phyloP scores from a whole-genome alignment of 1,284 basidiomycete species.

The Cryptococcus amylolentus region DNA sequence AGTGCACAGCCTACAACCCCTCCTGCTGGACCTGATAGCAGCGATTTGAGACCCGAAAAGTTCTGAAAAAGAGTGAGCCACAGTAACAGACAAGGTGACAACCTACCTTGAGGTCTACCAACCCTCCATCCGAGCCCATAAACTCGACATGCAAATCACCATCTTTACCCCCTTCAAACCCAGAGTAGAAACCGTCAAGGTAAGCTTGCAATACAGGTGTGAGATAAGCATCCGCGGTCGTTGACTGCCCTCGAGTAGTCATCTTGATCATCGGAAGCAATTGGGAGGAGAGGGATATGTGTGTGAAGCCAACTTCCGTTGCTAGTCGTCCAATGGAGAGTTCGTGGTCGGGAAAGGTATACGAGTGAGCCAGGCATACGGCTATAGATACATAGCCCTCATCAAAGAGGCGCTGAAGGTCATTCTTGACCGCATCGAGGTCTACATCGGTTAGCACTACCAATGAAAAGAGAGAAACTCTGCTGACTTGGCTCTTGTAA shows the following conservation, averaged over 20 bases:
- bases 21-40: constrained; percentile 51
- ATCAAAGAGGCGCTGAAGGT: constrained; percentile 21
- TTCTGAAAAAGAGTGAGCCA: constrained; percentile 49
- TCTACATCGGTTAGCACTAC: constrained; percentile 1
- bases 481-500: constrained; percentile 66
- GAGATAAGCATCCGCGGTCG: constrained; percentile 93
- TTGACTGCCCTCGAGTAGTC: constrained; percentile 87
- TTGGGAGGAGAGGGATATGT: constrained; percentile 82
- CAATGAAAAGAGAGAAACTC: too few relatives aligned
- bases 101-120: constrained; percentile 61
- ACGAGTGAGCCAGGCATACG: constrained; percentile 31
- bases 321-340: constrained; percentile 68
- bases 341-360: constrained; percentile 59
- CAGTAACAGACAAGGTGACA: not conserved
- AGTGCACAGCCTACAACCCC: constrained; percentile 41
- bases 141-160: constrained; percentile 55
- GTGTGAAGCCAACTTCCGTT: constrained; percentile 72
- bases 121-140: constrained; percentile 82
- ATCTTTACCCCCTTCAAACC: constrained; percentile 63
- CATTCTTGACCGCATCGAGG: constrained; percentile 9
- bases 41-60: constrained; percentile 80
- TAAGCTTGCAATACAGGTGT: constrained; percentile 84
- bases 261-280: constrained; percentile 88
- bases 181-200: constrained; percentile 86
- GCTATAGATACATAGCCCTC: constrained; percentile 24